These are phyloP conservation scores for Arxiozyma slooffiae DNA, from an alignment of 1,139 yeast species.

Conservation along the genomic window DNA sequence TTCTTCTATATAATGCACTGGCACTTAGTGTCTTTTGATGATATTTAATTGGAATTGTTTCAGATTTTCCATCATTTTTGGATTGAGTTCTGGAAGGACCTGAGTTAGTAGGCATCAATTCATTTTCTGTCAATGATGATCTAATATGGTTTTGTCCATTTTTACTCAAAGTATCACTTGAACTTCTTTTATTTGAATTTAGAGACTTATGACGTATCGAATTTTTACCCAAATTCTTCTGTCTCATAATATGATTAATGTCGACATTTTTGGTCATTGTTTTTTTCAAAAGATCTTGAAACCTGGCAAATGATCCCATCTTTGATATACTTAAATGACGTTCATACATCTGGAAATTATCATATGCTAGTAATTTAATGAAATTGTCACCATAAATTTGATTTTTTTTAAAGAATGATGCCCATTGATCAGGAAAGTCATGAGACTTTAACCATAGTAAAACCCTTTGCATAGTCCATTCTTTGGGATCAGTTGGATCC, in stretches of 20 bases:
- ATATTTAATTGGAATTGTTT: conserved; percentile 8
- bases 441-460: conserved; percentile 56
- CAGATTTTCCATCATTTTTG: conserved; percentile 9
- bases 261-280: conserved; percentile 35
- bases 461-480: conserved; percentile 66
- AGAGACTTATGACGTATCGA: background rate
- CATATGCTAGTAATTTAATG: conserved; percentile 60
- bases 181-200: conserved; percentile 12
- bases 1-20: conserved; percentile 28
- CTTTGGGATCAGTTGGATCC: conserved; percentile 38
- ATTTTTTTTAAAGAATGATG: conserved; percentile 47
- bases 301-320: conserved; percentile 45
- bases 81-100: conserved; percentile 3
- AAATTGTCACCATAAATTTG: conserved; percentile 57
- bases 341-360: conserved; percentile 40
- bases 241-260: conserved; percentile 6
- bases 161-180: conserved; percentile 22
- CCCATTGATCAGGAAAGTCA: conserved; percentile 67
- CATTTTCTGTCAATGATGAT: conserved; percentile 24
- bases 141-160: conserved; percentile 11
- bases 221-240: conserved; percentile 5
- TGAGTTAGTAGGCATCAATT: conserved; percentile 7
- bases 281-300: conserved; percentile 43
- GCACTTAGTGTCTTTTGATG: conserved; percentile 28
- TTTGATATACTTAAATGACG: conserved; percentile 40